These are phyloP conservation scores for Protoeuglena noctilucae DNA, from an alignment of 139 green algal species.

Conservation along the genomic window DNA sequence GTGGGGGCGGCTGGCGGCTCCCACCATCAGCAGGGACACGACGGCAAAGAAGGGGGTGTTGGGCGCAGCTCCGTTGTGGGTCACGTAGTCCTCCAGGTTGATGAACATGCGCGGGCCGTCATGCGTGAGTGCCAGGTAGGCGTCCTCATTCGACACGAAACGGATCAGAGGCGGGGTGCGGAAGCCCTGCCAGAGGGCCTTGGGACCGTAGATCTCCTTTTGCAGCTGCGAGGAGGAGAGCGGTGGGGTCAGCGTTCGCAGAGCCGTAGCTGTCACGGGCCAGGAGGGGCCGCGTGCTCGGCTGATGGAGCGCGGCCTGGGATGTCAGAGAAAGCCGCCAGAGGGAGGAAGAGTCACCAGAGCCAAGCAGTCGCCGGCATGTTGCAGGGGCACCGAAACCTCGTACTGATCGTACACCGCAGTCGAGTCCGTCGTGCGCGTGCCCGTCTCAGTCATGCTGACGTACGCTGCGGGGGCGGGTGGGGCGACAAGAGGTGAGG, in stretches of 20 bases:
- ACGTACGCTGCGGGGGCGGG: constrained; percentile 2
- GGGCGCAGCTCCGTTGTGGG: not conserved
- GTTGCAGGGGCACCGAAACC: constrained; percentile 31
- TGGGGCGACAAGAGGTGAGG: no score
- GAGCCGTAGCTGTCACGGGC: no score
- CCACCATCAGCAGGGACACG: constrained; percentile 24
- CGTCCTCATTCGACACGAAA: constrained; percentile 33
- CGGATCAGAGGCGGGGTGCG: constrained; percentile 24
- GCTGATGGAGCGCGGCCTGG: no score
- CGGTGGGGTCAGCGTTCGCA: constrained; percentile 9
- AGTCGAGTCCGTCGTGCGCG: constrained; percentile 7
- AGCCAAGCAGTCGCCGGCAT: constrained; percentile 36
- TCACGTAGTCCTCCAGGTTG: constrained; percentile 49
- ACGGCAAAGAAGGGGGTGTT: constrained; percentile 7
- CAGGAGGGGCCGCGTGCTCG: no score
- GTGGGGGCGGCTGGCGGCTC: not conserved
- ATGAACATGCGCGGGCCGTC: constrained; percentile 49
- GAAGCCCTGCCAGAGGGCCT: constrained; percentile 16
- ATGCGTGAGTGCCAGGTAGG: constrained; percentile 37
- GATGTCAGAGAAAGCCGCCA: no score
- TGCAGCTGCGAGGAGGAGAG: not conserved
- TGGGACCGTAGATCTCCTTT: constrained; percentile 7
- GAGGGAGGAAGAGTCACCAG: no score
- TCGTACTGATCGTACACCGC: constrained; percentile 50
- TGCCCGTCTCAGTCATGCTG: constrained; percentile 19